Evolutionary conservation across 2,329 filamentous ascomycete genomes (phyloP), one percentile per base, ranked within the genome.

Genomic region (Xylaria sp.): DNA sequence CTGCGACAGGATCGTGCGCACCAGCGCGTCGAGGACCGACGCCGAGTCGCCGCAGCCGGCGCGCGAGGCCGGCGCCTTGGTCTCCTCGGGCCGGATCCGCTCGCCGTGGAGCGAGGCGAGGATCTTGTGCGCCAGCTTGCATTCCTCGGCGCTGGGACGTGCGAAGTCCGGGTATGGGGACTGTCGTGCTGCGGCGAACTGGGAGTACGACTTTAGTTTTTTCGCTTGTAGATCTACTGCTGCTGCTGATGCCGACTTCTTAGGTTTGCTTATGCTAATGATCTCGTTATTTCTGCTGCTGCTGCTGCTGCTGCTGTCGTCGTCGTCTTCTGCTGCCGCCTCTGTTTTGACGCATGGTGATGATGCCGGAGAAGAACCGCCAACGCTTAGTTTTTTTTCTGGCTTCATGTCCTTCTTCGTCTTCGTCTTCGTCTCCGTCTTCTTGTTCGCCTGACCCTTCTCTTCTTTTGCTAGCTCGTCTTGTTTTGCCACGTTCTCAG

Each of bases 151-250:
- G 0, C 90, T 93, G 0, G 92, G 92, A 70, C 85, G 88, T 2
- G 80, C 74, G 76, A 90, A 92, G 65, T 89, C 83, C 0, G 92
- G 91, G 71, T 91, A 95, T 0, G 92, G 92, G 0, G 89, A 84
- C 24, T 77, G 65, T 0, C 54, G 64, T 3, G 54, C 75, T 69
- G 56, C 61, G 1, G 71, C 78, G 73, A 81, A 82, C 47, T 81
- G 78, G 1, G 79, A 61, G 70, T 83, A 84, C 1, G 80, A 78
- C 59, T 82, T 82, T 45, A 84, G 79, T 64, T 85, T 85, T 66
- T 79, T 81, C 12, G 79, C 79, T 59, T 80, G 80, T 9, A 83
- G 79, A 21, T 72, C 73, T 4, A 69, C 72, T 65, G 59, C 24
- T 57, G 61, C 30, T 24, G 21, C n/a, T 17, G 21, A 19, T 63